Conservation (phyloP, 75 land plant species). For the Pinus taeda region DNA sequence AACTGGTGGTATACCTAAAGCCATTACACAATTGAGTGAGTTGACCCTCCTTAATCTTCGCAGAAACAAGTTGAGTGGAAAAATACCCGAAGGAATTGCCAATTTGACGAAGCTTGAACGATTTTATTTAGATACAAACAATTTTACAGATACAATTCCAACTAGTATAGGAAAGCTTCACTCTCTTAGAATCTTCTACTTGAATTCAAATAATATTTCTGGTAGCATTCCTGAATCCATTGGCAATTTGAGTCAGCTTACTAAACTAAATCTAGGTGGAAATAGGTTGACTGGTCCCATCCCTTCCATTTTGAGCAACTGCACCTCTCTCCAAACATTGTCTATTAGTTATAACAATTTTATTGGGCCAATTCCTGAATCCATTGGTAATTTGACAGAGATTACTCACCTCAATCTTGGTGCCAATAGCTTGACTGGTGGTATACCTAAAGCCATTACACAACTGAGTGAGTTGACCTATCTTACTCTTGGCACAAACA, state of each 20-base stretch:
- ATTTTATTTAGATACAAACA: conserved; percentile 41
- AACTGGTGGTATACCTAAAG: conserved; percentile 31
- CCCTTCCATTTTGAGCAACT: too few species aligned
- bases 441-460: too few species aligned
- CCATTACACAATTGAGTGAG: conserved; percentile 7
- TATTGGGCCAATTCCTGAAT: too few species aligned
- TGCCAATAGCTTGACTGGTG: too few species aligned
- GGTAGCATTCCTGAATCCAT: too few species aligned
- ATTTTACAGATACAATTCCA: conserved; percentile 44
- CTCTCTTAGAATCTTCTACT: conserved; percentile 33
- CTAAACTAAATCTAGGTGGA: conserved; percentile 24
- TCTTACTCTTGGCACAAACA: too few species aligned
- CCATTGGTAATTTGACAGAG: too few species aligned
- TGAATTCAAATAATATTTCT: conserved; percentile 18
- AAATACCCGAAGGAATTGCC: conserved; percentile 45
- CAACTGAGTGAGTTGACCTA: too few species aligned
- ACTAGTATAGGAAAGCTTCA: conserved; percentile 28
- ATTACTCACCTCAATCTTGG: too few species aligned
- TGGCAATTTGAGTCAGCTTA: too few species aligned
- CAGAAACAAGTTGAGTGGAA: conserved; percentile 28
- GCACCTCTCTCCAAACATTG: too few species aligned
- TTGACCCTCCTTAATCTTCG: conserved; percentile 41
- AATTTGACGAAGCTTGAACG: conserved; percentile 32
- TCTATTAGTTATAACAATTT: too few species aligned
- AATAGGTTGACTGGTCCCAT: conserved; percentile 31